Percentiles rank a stretch among this genome's conserved stretches.
phyloP scores from a whole-genome alignment of 495 filamentous ascomycete species.

The Penicillium desertorum region DNA sequence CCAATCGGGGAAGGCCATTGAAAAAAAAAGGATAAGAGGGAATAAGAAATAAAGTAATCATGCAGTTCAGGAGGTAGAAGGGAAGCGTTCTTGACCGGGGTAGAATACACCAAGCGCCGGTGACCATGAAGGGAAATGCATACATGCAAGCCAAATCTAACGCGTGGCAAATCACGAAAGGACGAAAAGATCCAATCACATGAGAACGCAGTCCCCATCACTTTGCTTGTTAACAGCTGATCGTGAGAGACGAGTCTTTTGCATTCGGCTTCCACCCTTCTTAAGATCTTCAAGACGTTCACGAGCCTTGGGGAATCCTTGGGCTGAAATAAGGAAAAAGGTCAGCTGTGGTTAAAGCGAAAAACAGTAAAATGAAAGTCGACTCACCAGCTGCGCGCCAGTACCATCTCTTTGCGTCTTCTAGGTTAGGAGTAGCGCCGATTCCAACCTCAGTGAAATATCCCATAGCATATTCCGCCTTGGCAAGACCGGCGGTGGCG shows the following conservation, averaged over 20 bases:
- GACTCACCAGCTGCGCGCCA: slow-evolving; percentile 93
- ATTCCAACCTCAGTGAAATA: slow-evolving; percentile 97
- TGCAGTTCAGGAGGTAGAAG: slow-evolving; percentile 19
- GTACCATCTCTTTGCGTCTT: slow-evolving; percentile 98
- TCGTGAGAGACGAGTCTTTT: slow-evolving; percentile 78
- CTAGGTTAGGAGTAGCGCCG: slow-evolving; percentile 77
- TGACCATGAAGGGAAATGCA: slow-evolving; percentile 23
- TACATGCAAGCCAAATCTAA: slow-evolving; percentile 6
- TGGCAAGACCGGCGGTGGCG: slow-evolving; percentile 75
- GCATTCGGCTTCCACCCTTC: slow-evolving; percentile 65
- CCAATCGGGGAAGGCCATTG: background rate
- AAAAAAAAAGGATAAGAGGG: background rate
- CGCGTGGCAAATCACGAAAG: background rate
- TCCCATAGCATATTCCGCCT: slow-evolving; percentile 97
- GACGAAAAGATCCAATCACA: slow-evolving; percentile 49
- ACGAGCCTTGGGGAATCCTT: slow-evolving; percentile 89
- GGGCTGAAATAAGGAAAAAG: slow-evolving; percentile 55
- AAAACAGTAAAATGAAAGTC: slow-evolving; percentile 7
- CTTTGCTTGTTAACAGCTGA: slow-evolving; percentile 80
- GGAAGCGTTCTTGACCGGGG: slow-evolving; percentile 1
- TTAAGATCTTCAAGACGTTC: slow-evolving; percentile 92
- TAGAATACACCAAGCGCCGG: slow-evolving; percentile 16
- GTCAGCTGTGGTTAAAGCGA: slow-evolving; percentile 15
- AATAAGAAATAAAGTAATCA: slow-evolving; percentile 9
- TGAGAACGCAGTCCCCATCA: slow-evolving; percentile 78